Conservation (phyloP, 306 rosid species). For the Trifolium subterraneum region DNA sequence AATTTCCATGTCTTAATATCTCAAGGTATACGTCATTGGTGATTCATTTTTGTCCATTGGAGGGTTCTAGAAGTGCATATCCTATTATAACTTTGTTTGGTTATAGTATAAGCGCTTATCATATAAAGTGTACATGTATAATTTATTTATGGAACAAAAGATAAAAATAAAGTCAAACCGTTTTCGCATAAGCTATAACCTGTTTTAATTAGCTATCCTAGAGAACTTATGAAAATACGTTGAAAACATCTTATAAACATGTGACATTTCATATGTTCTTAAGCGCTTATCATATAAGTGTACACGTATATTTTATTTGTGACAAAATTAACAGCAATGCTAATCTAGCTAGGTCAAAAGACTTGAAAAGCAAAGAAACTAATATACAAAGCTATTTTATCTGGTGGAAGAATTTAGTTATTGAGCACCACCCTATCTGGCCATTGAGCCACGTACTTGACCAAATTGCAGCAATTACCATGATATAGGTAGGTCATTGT, state of each 20-base stretch:
- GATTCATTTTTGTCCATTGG: slow-evolving; percentile 43
- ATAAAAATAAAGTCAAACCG: too few relatives aligned
- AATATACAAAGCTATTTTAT: slow-evolving; percentile 27
- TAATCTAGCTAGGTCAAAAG: slow-evolving; percentile 54
- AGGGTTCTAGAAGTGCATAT: slow-evolving; percentile 48
- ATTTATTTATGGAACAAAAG: background rate
- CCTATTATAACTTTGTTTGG: background rate
- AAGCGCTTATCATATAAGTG: too few relatives aligned
- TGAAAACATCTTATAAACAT: background rate
- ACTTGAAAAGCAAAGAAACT: slow-evolving; percentile 18
- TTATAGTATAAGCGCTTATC: background rate
- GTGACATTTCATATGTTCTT: too few relatives aligned
- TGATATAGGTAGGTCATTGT: slow-evolving; percentile 67
- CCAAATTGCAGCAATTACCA: slow-evolving; percentile 59
- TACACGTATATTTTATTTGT: too few relatives aligned
- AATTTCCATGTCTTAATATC: slow-evolving; percentile 39
- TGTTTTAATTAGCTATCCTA: background rate
- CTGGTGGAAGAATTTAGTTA: slow-evolving; percentile 54
- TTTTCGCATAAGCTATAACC: background rate
- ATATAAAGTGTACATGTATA: background rate
- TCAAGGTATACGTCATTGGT: slow-evolving; percentile 51
- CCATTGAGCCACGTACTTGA: slow-evolving; percentile 94
- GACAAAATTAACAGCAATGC: slow-evolving; percentile 40
- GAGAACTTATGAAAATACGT: background rate
- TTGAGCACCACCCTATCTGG: slow-evolving; percentile 79